Base-by-base conservation (phyloP, 345 rosid genomes). In the Moricandia moricandioides region DNA sequence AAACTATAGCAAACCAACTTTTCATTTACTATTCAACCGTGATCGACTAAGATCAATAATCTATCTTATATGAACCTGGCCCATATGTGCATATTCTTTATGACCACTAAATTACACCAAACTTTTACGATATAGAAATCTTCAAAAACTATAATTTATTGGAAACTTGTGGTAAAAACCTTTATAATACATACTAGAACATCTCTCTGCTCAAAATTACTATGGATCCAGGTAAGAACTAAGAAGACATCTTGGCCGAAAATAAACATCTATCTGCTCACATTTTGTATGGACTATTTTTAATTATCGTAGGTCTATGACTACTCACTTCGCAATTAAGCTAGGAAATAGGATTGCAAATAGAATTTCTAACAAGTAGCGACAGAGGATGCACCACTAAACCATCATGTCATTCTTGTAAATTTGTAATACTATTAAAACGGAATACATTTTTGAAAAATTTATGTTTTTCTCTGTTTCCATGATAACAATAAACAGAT, bases 401-500 rank as follows among this genome's bases (percentile, higher is more conserved):
- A 64, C 65, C 47, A 35, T 62, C 37, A 30, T 30, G 17, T 67
- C 13, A 13, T 51, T 14, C 10, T 45, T 40, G 33, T 26, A 21
- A 63, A n/a, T n/a, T n/a, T n/a, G n/a, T n/a, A n/a, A n/a, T n/a
- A n/a, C n/a, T 45, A 29, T 13, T 67, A 1, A 7, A 69, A 6
- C 39, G 5, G 34, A 33, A 55, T 11, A 18, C 5, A 65, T n/a
- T n/a, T n/a, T n/a, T n/a, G n/a, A n/a, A n/a, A n/a, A n/a, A n/a
- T n/a, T n/a, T n/a, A n/a, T n/a, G n/a, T n/a, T n/a, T n/a, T n/a
- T n/a, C 24, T 21, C 24, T 21, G 24, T 21, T 21, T 21, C 45
- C 45, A 74, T 58, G 72, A 57, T 65, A 43, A 31, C 72, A 18
- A 65, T 40, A 40, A 72, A 27, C 56, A 39, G 24, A 74, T 43